Conservation (phyloP, 2,329 filamentous ascomycete species). For the Bertia moriformis region DNA sequence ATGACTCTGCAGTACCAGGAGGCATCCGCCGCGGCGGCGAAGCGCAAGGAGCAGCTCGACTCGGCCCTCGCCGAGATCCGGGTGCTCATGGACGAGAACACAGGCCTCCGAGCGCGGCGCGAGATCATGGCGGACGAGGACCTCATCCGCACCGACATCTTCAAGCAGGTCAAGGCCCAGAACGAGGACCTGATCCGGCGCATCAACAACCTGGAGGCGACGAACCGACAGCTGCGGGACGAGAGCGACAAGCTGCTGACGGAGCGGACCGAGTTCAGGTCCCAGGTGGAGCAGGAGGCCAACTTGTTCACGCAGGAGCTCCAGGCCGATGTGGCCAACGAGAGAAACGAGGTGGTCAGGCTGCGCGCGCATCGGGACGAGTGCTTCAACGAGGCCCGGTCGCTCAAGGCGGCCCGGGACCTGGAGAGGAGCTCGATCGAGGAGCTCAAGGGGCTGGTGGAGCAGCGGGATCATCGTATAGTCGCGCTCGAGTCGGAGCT, state of each 20-base stretch:
- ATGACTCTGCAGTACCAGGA: slow-evolving; percentile 66
- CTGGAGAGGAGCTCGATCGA: slow-evolving; percentile 56
- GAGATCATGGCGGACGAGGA: slow-evolving; percentile 78
- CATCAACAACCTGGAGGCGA: slow-evolving; percentile 80
- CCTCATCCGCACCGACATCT: slow-evolving; percentile 80
- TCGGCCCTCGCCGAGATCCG: slow-evolving; percentile 65
- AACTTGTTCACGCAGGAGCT: slow-evolving; percentile 60
- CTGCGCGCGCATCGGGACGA: slow-evolving; percentile 78
- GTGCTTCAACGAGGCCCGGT: slow-evolving; percentile 63
- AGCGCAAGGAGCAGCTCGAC: slow-evolving; percentile 80
- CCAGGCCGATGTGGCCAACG: slow-evolving; percentile 65
- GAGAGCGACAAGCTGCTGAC: slow-evolving; percentile 74
- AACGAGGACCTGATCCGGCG: slow-evolving; percentile 86
- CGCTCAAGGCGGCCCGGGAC: slow-evolving; percentile 67
- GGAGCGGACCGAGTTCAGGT: slow-evolving; percentile 70
- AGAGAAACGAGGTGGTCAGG: slow-evolving; percentile 73
- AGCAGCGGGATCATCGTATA: slow-evolving; percentile 69
- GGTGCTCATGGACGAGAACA: slow-evolving; percentile 62
- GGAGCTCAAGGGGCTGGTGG: slow-evolving; percentile 67
- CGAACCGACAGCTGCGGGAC: slow-evolving; percentile 70
- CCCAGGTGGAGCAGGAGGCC: slow-evolving; percentile 68
- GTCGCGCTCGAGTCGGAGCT: slow-evolving; percentile 69
- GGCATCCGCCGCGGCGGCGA: slow-evolving; percentile 58
- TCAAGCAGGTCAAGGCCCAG: slow-evolving; percentile 79
- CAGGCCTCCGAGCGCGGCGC: slow-evolving; percentile 51